Conservation (phyloP, 805 yeast genomes). For the Phaffomyces opuntiae region DNA sequence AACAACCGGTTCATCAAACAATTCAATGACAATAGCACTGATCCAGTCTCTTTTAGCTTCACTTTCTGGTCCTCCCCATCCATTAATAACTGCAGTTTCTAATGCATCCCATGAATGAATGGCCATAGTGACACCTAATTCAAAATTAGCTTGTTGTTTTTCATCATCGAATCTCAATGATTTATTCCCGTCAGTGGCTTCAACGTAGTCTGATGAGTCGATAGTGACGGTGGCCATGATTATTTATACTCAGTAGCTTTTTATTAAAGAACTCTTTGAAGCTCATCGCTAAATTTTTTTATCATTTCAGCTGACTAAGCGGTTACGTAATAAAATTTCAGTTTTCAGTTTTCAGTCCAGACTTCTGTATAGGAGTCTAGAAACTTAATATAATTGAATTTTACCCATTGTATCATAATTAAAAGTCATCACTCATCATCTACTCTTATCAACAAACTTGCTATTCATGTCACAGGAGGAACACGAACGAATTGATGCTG, state of each 20-base stretch:
- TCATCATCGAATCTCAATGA: conserved; percentile 44
- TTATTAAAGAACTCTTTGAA: background rate
- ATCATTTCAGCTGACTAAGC: too few relatives aligned
- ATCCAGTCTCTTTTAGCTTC: conserved; percentile 94
- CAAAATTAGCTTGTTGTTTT: conserved; percentile 77
- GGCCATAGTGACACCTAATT: conserved; percentile 88
- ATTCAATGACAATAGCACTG: conserved; percentile 70
- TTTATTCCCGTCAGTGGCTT: conserved; percentile 36
- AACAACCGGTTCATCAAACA: conserved; percentile 60
- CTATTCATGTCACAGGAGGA: conserved; percentile 31
- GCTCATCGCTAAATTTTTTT: conserved; percentile 1
- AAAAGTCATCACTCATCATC: too few relatives aligned
- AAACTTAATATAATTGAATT: too few relatives aligned
- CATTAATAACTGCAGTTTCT: conserved; percentile 79
- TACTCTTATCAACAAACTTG: background rate
- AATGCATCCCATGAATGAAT: conserved; percentile 88
- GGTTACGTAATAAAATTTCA: too few relatives aligned
- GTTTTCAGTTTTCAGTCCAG: too few relatives aligned
- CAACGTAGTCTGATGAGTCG: conserved; percentile 45
- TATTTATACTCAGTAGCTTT: background rate
- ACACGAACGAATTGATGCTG: conserved; percentile 55
- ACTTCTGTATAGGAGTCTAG: too few relatives aligned
- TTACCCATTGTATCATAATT: too few relatives aligned
- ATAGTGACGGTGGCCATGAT: conserved; percentile 9
- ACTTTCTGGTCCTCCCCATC: conserved; percentile 95